These are phyloP conservation scores for Arachis hypogaea DNA, from an alignment of 306 rosid species.

Conservation along the genomic window DNA sequence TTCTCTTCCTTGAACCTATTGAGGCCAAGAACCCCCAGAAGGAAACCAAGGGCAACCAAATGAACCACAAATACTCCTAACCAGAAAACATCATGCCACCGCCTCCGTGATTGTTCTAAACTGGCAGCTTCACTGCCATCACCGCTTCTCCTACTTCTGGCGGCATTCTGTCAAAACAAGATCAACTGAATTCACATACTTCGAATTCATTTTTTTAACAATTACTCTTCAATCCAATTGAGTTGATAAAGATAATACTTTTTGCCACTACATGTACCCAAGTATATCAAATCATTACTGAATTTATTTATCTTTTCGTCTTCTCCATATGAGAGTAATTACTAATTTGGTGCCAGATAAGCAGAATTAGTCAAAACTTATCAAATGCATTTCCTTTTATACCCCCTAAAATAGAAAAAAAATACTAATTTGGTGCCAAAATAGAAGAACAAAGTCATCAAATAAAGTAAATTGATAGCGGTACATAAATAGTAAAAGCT, in stretches of 20 bases:
- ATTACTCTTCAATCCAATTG: constrained; percentile 11
- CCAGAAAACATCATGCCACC: constrained; percentile 96
- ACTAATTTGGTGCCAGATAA: background rate
- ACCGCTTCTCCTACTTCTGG: constrained; percentile 57
- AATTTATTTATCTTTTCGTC: background rate
- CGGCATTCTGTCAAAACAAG: constrained; percentile 53
- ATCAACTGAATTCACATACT: constrained; percentile 13
- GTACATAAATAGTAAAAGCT: background rate
- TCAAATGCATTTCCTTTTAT: background rate
- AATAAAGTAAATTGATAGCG: background rate
- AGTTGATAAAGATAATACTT: background rate
- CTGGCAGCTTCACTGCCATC: constrained; percentile 50
- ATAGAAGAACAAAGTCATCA: too few species aligned
- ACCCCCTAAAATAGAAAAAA: background rate
- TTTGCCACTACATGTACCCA: constrained; percentile 2
- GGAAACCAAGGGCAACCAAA: constrained; percentile 66
- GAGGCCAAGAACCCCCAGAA: constrained; percentile 67
- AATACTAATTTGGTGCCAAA: constrained; percentile 4
- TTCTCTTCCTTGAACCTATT: constrained; percentile 69
- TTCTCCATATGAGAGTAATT: constrained; percentile 10
- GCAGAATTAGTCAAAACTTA: background rate
- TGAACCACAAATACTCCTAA: constrained; percentile 72
- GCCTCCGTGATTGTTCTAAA: constrained; percentile 63
- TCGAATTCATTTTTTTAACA: background rate
- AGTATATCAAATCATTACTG: background rate